Base-by-base conservation (phyloP, 1,284 basidiomycete species). In the Melampsora medusae region DNA sequence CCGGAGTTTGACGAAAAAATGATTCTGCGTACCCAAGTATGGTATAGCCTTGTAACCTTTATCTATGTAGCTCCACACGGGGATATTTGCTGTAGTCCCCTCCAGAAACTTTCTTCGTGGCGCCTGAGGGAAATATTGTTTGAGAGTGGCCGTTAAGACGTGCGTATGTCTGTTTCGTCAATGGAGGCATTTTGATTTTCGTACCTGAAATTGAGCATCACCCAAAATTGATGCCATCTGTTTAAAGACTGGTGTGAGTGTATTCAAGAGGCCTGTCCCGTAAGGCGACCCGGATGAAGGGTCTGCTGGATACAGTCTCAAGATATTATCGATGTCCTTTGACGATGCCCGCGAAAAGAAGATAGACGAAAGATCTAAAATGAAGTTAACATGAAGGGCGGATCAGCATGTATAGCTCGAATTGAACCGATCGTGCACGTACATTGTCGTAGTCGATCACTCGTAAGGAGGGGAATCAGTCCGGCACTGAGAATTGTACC, bases 131-230 rank as follows among this genome's bases (percentile, higher is more conserved):
- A 4, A 10, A 19, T 3, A 59, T 59, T 38, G 19, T n/a, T 56
- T 56, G 7, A 22, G 7, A 61, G 28, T 50, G n/a, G 14, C 14
- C n/a, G 49, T 16, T 16, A 50, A 50, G 14, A 50, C 49, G 49
- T 50, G 28, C 1, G 28, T 1, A 1, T 28, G 28, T 28, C 28
- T 28, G 28, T 28, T 28, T 28, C n/a, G 4, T 2, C 49, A 50
- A 50, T 14, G 49, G 2, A n/a, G 49, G n/a, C 2, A 16, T 14
- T 50, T 16, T 2, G 16, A 50, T 50, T 50, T 16, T 28, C 53
- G 1, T 17, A 64, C 48, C 56, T 69, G 68, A 64, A 69, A 69
- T n/a, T 16, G 19, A 38, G 14, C 14, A 50, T 69, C 68, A 19
- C 31, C 42, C 6, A 49, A 12, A 22, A 69, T 5, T 1, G 42